Base-by-base conservation (phyloP, 177 flowering plant species). In the Vitis hybrid region DNA sequence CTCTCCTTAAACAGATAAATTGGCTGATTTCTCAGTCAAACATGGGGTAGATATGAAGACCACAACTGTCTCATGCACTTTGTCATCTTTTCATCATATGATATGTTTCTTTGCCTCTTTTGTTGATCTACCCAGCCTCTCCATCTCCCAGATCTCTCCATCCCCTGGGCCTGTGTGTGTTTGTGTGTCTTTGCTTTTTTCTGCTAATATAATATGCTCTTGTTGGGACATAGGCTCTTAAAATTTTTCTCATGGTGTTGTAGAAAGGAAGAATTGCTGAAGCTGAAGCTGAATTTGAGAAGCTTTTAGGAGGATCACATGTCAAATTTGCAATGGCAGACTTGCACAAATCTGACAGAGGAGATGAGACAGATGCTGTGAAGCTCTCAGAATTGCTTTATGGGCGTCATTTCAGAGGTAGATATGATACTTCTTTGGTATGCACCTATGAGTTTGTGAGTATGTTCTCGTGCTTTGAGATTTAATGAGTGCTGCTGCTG, bases 341-440 rank as follows among this genome's bases (percentile, higher is more conserved):
- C 65, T 77, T 93, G 56, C 81, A 83, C 78, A 91, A 91, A 74
- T 77, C 81, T 53, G 97, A 92, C 62, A 88, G 85, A 70, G 95
- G 90, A 66, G 97, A 92, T 63, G 96, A 84, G 1, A 22, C 74
- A 19, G 97, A 89, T 49, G 58, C 63, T 55, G 87, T 90, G 6
- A 87, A 75, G 56, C 65, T 85, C 33, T 87, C 87, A 21, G 98
- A 96, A 50, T 80, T 96, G 82, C 62, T 96, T 33, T 74, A 75
- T 80, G 99, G 99, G 60, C 97, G 90, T 65, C 90, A 96, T 86
- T 90, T 76, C 70, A 86, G 82, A 88, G 98, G 98, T 94, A 82
- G 31, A 18, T 59, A 58, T 53, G n/a, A 58, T 57, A 8, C 18
- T 33, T 22, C 33, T 62, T 33, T 63, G 13, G 51, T 33, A 50